phyloP scores from a whole-genome alignment of 2,329 filamentous ascomycete genomes.

The Fusarium sp. region DNA sequence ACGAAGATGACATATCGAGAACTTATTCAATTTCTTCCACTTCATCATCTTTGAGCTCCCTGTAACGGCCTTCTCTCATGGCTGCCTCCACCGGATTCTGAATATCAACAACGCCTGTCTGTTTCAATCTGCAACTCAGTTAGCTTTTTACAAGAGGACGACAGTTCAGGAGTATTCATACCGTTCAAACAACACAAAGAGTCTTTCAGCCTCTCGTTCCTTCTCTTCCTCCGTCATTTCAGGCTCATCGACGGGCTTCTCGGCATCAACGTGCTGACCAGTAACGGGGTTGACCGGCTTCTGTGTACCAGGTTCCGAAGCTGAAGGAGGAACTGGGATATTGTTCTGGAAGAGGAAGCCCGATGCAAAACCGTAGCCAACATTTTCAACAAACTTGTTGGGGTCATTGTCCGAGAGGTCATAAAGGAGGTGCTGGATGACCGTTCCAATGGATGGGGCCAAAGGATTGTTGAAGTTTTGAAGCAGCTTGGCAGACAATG shows the following conservation, averaged over 20 bases:
- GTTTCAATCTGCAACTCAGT: slow-evolving; percentile 65
- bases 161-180: slow-evolving; percentile 50
- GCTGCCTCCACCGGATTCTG: slow-evolving; percentile 83
- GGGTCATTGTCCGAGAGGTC: slow-evolving; percentile 87
- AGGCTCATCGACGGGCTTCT: slow-evolving; percentile 68
- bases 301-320: slow-evolving; percentile 60
- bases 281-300: slow-evolving; percentile 83
- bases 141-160: slow-evolving; percentile 16
- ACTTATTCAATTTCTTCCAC: slow-evolving; percentile 56
- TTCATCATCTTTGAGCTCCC: slow-evolving; percentile 72
- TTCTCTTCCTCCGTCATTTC: slow-evolving; percentile 94
- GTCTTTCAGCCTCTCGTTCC: slow-evolving; percentile 86
- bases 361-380: slow-evolving; percentile 93
- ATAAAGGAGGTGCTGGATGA: slow-evolving; percentile 84
- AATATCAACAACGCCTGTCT: slow-evolving; percentile 80
- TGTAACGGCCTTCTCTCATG: slow-evolving; percentile 74
- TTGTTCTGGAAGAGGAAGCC: slow-evolving; percentile 90
- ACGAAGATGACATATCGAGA: neutral
- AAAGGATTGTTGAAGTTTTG: slow-evolving; percentile 80
- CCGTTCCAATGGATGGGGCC: slow-evolving; percentile 77
- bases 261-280: slow-evolving; percentile 80
- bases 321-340: slow-evolving; percentile 77
- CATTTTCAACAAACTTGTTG: slow-evolving; percentile 84
- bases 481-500: slow-evolving; percentile 80
- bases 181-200: slow-evolving; percentile 94